Percentiles rank a stretch among this genome's conserved stretches.
phyloP scores from a whole-genome alignment of 306 rosid genomes.

The Trifolium subterraneum region DNA sequence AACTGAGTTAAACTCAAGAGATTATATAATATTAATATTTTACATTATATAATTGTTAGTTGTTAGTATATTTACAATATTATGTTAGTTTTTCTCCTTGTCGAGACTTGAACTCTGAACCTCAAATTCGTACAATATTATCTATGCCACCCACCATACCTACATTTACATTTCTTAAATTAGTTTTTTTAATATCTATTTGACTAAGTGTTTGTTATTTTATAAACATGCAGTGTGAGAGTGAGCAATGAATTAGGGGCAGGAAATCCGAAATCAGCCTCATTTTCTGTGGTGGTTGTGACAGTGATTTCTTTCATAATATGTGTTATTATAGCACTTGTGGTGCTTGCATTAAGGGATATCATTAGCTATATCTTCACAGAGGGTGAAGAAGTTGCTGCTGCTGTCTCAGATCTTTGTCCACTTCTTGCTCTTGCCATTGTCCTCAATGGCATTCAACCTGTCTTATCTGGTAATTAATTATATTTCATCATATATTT shows the following conservation, averaged over 20 bases:
- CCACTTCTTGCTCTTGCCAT: conserved; percentile 74
- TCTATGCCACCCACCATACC: no score
- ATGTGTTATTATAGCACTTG: conserved; percentile 53
- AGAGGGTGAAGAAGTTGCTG: conserved; percentile 68
- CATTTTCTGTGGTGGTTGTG: conserved; percentile 72
- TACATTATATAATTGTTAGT: no score
- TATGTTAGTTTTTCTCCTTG: no score
- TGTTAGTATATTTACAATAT: no score
- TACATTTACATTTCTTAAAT: no score
- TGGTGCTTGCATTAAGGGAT: conserved; percentile 55
- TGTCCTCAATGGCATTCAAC: conserved; percentile 81
- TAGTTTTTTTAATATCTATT: no score
- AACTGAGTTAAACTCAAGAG: no score
- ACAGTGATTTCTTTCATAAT: conserved; percentile 60
- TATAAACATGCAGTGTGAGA: conserved; percentile 68
- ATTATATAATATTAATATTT: no score
- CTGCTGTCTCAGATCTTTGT: conserved; percentile 82
- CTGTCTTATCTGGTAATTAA: conserved; percentile 73
- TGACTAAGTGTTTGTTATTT: background rate
- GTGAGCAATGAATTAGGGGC: conserved; percentile 91
- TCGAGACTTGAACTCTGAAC: no score
- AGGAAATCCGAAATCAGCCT: conserved; percentile 73
- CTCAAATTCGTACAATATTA: no score
- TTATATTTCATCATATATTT: background rate
- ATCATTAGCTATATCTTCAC: conserved; percentile 77